Evolutionary conservation across 257 asterid genomes (phyloP), one percentile per base, ranked within the genome.

Genomic region (Solanum lignicaule): DNA sequence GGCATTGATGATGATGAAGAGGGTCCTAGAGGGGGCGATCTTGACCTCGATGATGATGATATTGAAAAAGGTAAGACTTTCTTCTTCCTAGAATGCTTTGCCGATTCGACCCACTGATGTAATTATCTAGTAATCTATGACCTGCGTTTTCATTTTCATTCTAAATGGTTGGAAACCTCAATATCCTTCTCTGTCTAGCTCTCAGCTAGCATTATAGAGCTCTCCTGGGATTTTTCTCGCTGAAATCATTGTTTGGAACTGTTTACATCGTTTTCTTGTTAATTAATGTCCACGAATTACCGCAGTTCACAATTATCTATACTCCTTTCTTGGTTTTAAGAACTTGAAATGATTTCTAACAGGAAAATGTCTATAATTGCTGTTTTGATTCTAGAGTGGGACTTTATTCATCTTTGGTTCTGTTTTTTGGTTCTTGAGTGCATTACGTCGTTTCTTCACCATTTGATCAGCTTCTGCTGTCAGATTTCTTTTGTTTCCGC

Each of bases 11-110:
- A 97, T 90, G 99, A 97, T 90, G 99, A 96, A 91, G 99, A 97
- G 94, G 99, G 99, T 83, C 98, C 90, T 43, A 92, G 99, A 91
- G 99, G 99, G 52, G 99, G 99, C 60, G 99, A 97, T 92, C 98
- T 94, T 83, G 99, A 97, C 91, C 90, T 94, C 60, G 99, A 97
- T 88, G 99, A 94, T 87, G 98, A 97, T 88, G 99, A 96, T 90
- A 93, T 97, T 81, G 99, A 97, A 73, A 97, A 94, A 89, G 99
- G 99, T 95, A 87, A 90, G 92, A 73, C 84, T 55, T 72, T 33
- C 76, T 82, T 38, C 84, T 68, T 65, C 87, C 71, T 75, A 73
- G 32, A 78, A 55, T 16, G 31, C 43, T 6, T 82, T 48, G 1
- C 86, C 13, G 12, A 52, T 82, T 48, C 10, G 43, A 48, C 41